These are phyloP conservation scores for Paracamarosporium sp. DNA, from an alignment of 2,329 filamentous ascomycete genomes.

Conservation along the genomic window DNA sequence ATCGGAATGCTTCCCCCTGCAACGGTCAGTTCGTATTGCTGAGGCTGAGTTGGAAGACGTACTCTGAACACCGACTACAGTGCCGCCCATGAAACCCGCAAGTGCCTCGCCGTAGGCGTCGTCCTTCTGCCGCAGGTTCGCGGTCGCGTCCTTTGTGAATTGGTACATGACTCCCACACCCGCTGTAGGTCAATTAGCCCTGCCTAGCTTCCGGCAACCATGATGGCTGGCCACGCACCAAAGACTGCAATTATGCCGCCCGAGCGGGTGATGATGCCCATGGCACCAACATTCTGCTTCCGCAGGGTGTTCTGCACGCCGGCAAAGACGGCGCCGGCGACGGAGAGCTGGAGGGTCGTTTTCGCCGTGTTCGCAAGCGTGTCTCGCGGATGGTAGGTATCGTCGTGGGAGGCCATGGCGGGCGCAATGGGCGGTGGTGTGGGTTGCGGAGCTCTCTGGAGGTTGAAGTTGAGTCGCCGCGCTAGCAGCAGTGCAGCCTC, in stretches of 20 bases:
- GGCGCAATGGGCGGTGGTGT: slow-evolving; percentile 34
- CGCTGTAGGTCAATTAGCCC: slow-evolving; percentile 59
- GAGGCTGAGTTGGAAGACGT: slow-evolving; percentile 41
- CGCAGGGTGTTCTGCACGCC: slow-evolving; percentile 86
- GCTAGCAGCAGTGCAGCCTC: slow-evolving; percentile 9
- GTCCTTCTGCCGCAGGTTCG: slow-evolving; percentile 86
- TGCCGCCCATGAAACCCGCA: slow-evolving; percentile 78
- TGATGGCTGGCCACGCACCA: slow-evolving; percentile 56
- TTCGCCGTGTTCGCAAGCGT: slow-evolving; percentile 72
- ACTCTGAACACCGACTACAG: slow-evolving; percentile 76
- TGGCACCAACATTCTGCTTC: slow-evolving; percentile 80
- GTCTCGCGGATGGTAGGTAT: slow-evolving; percentile 74
- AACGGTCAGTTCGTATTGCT: slow-evolving; percentile 16
- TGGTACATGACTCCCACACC: slow-evolving; percentile 77
- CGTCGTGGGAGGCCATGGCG: slow-evolving; percentile 44
- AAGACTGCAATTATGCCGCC: slow-evolving; percentile 75
- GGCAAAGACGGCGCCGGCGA: slow-evolving; percentile 73
- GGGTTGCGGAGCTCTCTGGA: slow-evolving; percentile 20
- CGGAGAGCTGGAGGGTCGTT: slow-evolving; percentile 69
- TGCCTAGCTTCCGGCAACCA: not conserved
- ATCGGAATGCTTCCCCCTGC: slow-evolving; percentile 71
- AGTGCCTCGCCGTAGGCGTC: slow-evolving; percentile 77
- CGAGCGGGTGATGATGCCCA: slow-evolving; percentile 80
- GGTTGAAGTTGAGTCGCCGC: slow-evolving; percentile 22
- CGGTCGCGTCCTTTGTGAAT: slow-evolving; percentile 77